Percentiles rank a stretch among this genome's conserved stretches.
These are phyloP conservation scores for Dalbergia oliveri DNA, from an alignment of 306 rosid species.

Conservation along the genomic window DNA sequence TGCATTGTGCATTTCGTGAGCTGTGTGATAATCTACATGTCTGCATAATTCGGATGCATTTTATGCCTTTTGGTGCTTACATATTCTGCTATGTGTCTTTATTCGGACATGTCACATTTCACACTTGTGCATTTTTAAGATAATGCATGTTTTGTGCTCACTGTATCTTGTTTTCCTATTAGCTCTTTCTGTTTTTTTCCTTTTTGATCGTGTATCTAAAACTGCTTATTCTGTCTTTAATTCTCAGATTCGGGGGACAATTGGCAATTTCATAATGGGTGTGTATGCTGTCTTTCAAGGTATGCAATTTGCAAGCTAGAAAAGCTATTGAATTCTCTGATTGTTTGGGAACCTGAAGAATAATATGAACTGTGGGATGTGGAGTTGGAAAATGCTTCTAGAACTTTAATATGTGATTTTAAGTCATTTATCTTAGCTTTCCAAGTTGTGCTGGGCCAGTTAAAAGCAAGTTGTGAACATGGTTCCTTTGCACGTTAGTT, in stretches of 20 bases:
- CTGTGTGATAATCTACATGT: background rate
- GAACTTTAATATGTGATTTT: constrained; percentile 25
- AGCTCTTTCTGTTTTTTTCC: background rate
- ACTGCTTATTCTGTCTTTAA: constrained; percentile 44
- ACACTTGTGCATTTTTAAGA: background rate
- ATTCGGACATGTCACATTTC: background rate
- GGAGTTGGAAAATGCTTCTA: background rate
- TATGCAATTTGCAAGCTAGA: constrained; percentile 47
- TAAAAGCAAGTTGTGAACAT: background rate
- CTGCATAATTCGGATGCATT: constrained; percentile 11
- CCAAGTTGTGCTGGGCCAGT: background rate
- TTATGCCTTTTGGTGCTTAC: constrained; percentile 17
- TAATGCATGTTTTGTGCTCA: background rate
- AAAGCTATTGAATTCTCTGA: constrained; percentile 6
- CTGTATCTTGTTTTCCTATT: background rate
- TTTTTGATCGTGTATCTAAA: background rate
- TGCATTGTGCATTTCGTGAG: background rate
- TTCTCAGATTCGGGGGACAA: constrained; percentile 73
- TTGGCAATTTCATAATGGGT: constrained; percentile 72
- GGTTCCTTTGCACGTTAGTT: constrained; percentile 17
- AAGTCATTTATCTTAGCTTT: background rate
- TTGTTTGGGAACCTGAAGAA: constrained; percentile 27
- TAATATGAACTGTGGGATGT: background rate
- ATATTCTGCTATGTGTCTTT: background rate
- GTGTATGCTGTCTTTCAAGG: constrained; percentile 88